Conservation (phyloP, 495 filamentous ascomycete genomes). For the Podospora bellae-mahoneyi region DNA sequence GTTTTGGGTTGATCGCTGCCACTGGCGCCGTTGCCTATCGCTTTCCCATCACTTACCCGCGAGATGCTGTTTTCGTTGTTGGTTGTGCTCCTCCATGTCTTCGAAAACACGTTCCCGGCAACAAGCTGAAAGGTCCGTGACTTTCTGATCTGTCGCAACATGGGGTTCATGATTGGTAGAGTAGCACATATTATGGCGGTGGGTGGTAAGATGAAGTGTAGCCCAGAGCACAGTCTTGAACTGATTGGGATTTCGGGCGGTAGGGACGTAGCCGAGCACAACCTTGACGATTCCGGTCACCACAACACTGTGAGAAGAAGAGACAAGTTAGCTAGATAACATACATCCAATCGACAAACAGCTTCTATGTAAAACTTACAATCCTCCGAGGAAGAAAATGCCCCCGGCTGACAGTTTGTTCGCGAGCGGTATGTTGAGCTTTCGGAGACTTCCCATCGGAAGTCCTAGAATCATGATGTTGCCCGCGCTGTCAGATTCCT, state of each 20-base stretch:
- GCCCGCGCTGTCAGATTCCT: background rate
- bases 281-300: slow-evolving; percentile 22
- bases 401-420: slow-evolving; percentile 28
- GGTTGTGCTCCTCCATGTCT: background rate
- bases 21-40: background rate
- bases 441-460: slow-evolving; percentile 29
- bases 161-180: slow-evolving; percentile 20
- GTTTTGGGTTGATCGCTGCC: too few relatives aligned
- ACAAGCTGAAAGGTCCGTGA: background rate
- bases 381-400: slow-evolving; percentile 35
- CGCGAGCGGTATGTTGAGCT: slow-evolving; percentile 25
- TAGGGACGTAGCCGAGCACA: slow-evolving; percentile 11
- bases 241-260: slow-evolving; percentile 15
- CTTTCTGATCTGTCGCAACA: slow-evolving; percentile 5
- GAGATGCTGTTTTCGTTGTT: background rate
- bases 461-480: slow-evolving; percentile 30
- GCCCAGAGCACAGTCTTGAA: slow-evolving; percentile 19
- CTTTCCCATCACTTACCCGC: background rate
- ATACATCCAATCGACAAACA: background rate
- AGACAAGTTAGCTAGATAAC: background rate
- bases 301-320: slow-evolving; percentile 6
- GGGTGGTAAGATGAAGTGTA: slow-evolving; percentile 16
- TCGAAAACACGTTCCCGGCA: background rate
- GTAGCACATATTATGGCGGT: slow-evolving; percentile 20
- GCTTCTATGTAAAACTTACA: slow-evolving; percentile 7